Evolutionary conservation across 805 yeast genomes (phyloP).

Genomic region (Candida dendrica): DNA sequence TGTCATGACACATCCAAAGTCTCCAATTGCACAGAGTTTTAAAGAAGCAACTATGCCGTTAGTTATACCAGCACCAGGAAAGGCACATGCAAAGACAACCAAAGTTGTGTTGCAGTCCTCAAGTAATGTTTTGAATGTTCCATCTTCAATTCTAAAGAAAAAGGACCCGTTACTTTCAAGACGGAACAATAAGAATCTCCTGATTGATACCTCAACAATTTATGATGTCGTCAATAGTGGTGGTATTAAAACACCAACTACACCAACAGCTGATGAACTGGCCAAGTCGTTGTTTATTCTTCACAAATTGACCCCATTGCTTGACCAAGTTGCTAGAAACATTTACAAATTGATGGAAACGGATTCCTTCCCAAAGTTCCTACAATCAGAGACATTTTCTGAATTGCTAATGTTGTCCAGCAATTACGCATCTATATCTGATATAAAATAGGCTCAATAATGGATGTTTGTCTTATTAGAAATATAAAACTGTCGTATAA

Average conservation of each 20-base stretch:
- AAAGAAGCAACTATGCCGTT: neutral
- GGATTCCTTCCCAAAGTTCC: constrained; percentile 70
- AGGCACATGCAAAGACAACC: neutral
- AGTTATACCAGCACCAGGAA: neutral
- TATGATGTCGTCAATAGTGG: neutral
- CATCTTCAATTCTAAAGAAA: constrained; percentile 1
- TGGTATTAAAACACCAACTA: constrained; percentile 4
- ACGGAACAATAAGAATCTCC: constrained; percentile 14
- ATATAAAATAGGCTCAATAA: no score
- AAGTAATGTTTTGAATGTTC: neutral
- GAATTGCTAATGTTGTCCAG: constrained; percentile 10
- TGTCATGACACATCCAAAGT: constrained; percentile 31
- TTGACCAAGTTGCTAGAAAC: constrained; percentile 40
- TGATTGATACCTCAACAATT: constrained; percentile 10
- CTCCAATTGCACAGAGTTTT: constrained; percentile 19
- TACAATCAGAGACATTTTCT: constrained; percentile 32
- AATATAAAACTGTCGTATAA: no score
- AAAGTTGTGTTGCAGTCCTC: neutral
- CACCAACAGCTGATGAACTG: constrained; percentile 28
- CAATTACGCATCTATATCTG: neutral
- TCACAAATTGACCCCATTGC: constrained; percentile 32
- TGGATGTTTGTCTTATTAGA: no score
- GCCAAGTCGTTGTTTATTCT: constrained; percentile 28
- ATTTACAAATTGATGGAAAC: constrained; percentile 56
- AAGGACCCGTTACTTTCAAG: neutral